Evolutionary conservation across 805 yeast species (phyloP).

Genomic region (Pichia cabralensis): DNA sequence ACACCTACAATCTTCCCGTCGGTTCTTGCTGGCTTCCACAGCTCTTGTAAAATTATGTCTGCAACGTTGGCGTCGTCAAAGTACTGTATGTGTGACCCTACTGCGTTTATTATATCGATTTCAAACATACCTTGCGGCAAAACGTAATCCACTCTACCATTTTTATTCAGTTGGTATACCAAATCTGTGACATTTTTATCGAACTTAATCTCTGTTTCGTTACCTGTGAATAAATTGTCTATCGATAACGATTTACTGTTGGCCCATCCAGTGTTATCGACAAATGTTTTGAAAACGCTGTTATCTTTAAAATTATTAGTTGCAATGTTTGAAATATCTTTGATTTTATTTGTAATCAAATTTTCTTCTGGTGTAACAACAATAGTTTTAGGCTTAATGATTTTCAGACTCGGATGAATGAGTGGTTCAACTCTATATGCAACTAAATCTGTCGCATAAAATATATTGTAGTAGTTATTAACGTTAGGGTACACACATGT

Average conservation of each 20-base stretch:
- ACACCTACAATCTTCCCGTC: background rate
- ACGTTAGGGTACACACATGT: slow-evolving; percentile 47
- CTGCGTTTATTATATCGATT: slow-evolving; percentile 64
- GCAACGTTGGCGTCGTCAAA: slow-evolving; percentile 83
- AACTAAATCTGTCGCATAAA: slow-evolving; percentile 88
- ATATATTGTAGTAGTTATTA: slow-evolving; percentile 65
- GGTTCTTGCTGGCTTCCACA: slow-evolving; percentile 20
- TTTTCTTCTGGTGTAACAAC: slow-evolving; percentile 42
- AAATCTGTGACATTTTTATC: slow-evolving; percentile 22
- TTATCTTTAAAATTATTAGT: slow-evolving; percentile 21
- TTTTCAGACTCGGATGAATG: slow-evolving; percentile 38
- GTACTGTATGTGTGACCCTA: slow-evolving; percentile 83
- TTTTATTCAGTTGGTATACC: slow-evolving; percentile 40
- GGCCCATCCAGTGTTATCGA: slow-evolving; percentile 2
- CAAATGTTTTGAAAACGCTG: slow-evolving; percentile 11
- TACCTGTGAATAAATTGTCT: slow-evolving; percentile 4
- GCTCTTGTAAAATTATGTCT: slow-evolving; percentile 58
- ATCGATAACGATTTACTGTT: too few relatives aligned
- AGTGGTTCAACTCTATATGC: slow-evolving; percentile 87
- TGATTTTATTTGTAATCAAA: slow-evolving; percentile 28
- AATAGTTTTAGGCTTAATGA: slow-evolving; percentile 43
- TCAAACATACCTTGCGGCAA: slow-evolving; percentile 74
- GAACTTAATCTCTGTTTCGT: slow-evolving; percentile 11
- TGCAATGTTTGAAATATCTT: slow-evolving; percentile 9
- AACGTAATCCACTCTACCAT: slow-evolving; percentile 75